Evolutionary conservation across 1,139 yeast species (phyloP), one percentile per base, ranked within the genome.

Genomic region (Debaryomycetaceae sp.): DNA sequence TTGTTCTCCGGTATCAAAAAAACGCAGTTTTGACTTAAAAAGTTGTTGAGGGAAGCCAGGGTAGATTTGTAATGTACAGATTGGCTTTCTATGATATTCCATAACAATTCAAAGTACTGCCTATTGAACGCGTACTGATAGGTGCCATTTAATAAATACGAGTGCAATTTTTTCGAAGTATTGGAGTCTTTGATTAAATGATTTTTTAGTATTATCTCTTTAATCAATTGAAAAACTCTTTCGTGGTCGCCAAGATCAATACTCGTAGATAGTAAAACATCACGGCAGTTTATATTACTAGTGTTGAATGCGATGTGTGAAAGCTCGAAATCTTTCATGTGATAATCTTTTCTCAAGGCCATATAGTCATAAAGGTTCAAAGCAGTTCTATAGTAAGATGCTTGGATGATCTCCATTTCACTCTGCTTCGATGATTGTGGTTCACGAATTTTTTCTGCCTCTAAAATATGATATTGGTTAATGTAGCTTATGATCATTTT

Each of bases 281-380:
- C 72, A 35, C 70, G 64, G 37, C 67, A 58, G 29, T 52, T 52
- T 1, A 35, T 31, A 9, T 40, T 42, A 26, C 44, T 46, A n/a
- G 49, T 36, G 34, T 49, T 45, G 19, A 52, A 43, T 30, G 36
- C 15, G 30, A 43, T 30, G 2, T 40, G 32, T 13, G 39, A 16
- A 5, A 34, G 39, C 30, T 32, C 44, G 34, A 31, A 45, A 17
- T 42, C 29, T 7, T 40, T 41, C 6, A 29, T 14, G 36, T 64
- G 69, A 45, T 58, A 70, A 44, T 72, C 76, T 39, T 61, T 61
- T 38, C 77, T 59, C 6, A 70, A 58, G 9, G 72, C 65, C 35
- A 65, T 55, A 41, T 63, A 57, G 35, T 67, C 54, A 45, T 70
- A 67, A 24, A 69, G 52, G 4, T 50, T 45, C 74, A 76, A 70